Conservation (phyloP, 1,284 basidiomycete genomes). For the Athelia sp. region DNA sequence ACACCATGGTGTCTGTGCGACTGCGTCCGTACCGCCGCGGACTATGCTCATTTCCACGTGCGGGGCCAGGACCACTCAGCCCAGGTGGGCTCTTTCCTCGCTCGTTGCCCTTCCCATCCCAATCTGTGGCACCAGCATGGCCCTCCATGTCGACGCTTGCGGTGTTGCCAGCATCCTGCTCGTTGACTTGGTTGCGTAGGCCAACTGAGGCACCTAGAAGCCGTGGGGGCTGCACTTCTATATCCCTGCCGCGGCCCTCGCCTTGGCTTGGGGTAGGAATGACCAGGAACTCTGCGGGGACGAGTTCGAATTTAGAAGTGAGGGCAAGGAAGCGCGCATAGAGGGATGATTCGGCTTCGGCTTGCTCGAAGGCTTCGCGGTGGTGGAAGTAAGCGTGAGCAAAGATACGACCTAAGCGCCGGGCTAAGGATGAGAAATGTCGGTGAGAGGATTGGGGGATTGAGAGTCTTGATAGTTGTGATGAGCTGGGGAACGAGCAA, state of each 20-base stretch:
- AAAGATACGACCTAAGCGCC: constrained; percentile 91
- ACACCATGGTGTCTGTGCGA: constrained; percentile 76
- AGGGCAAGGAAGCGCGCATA: constrained; percentile 90
- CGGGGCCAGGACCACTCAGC: constrained; percentile 12
- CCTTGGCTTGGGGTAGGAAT: constrained; percentile 48
- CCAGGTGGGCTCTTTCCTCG: constrained; percentile 21
- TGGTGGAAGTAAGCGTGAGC: constrained; percentile 95
- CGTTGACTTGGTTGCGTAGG: constrained; percentile 15
- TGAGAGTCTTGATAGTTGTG: constrained; percentile 47
- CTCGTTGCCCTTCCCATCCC: not conserved
- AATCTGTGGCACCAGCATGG: not conserved
- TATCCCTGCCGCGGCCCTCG: constrained; percentile 25
- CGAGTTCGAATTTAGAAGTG: constrained; percentile 77
- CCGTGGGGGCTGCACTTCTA: constrained; percentile 42
- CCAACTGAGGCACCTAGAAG: constrained; percentile 42
- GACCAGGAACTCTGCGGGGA: constrained; percentile 77
- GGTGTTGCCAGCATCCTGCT: constrained; percentile 10
- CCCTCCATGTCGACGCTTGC: constrained; percentile 2
- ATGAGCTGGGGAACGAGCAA: not conserved
- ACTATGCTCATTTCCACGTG: constrained; percentile 32
- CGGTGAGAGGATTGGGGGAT: constrained; percentile 79
- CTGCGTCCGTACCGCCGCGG: constrained; percentile 52
- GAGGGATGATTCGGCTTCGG: constrained; percentile 86
- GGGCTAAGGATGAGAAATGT: constrained; percentile 84
- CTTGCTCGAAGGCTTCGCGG: constrained; percentile 85